phyloP scores from a whole-genome alignment of 2,329 filamentous ascomycete species.

The Diaporthe sp. region DNA sequence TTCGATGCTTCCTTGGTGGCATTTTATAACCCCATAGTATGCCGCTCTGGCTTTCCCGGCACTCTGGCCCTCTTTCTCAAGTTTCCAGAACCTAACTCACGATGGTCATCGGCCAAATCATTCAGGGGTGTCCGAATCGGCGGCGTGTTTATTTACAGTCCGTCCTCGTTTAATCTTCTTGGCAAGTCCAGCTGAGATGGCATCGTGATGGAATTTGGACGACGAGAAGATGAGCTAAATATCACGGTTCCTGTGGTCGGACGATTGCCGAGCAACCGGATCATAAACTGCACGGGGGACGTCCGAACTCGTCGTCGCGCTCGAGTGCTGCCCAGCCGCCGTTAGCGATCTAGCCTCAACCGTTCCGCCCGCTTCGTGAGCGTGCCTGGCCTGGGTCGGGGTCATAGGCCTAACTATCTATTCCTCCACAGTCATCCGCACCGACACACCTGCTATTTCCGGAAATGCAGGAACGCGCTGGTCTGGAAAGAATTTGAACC shows the following conservation, averaged over 20 bases:
- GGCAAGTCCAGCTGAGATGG: background rate
- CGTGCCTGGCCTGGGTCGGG: background rate
- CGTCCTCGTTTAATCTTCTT: background rate
- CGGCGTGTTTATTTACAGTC: background rate
- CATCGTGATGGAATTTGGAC: background rate
- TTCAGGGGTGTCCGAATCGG: background rate
- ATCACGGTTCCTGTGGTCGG: background rate
- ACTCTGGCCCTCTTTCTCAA: background rate
- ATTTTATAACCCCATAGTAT: background rate
- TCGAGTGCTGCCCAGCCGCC: background rate
- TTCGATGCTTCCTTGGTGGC: background rate
- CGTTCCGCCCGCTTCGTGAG: background rate
- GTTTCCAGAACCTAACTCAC: background rate
- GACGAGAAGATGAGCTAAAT: background rate
- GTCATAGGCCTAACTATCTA: background rate
- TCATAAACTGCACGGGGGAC: background rate
- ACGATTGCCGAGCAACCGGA: background rate
- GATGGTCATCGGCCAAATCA: background rate
- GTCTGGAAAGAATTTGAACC: too few relatives aligned
- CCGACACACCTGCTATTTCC: background rate
- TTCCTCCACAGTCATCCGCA: background rate
- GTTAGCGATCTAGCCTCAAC: background rate
- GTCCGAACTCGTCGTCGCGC: background rate
- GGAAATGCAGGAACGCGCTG: background rate
- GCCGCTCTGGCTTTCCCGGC: fast-evolving